Conservation (phyloP, 1,139 yeast genomes). For the Geotrichum siamense region DNA sequence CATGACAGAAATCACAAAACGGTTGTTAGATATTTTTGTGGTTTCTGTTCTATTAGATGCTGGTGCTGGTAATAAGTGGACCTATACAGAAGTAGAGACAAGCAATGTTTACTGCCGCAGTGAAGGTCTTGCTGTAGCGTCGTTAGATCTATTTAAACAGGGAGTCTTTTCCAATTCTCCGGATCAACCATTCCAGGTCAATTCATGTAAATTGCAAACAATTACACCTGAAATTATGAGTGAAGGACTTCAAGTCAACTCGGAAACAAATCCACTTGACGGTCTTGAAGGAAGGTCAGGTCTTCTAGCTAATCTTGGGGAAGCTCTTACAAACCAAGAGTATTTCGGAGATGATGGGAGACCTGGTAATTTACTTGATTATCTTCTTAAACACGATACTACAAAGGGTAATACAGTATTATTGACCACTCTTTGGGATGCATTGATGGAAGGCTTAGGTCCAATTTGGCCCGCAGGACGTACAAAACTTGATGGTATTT, state of each 20-base stretch:
- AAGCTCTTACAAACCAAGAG: conserved; percentile 36
- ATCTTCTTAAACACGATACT: conserved; percentile 29
- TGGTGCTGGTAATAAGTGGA: conserved; percentile 55
- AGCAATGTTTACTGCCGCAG: conserved; percentile 39
- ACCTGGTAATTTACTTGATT: conserved; percentile 50
- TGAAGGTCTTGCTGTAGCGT: conserved; percentile 56
- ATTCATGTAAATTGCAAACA: conserved; percentile 30
- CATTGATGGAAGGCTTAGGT: conserved; percentile 45
- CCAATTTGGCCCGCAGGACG: conserved; percentile 58
- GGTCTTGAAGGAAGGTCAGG: conserved; percentile 48
- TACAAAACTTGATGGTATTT: conserved; percentile 41
- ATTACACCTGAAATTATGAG: conserved; percentile 29
- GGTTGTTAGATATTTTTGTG: conserved; percentile 48
- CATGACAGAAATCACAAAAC: conserved; percentile 42
- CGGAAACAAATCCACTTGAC: conserved; percentile 40
- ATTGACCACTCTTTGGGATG: conserved; percentile 44
- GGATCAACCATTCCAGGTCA: conserved; percentile 37
- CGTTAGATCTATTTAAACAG: conserved; percentile 45
- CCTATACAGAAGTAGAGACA: conserved; percentile 35
- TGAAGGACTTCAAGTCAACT: conserved; percentile 40
- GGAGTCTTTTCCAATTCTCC: conserved; percentile 41
- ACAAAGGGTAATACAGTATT: conserved; percentile 31
- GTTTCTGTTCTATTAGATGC: conserved; percentile 56
- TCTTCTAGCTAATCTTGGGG: conserved; percentile 42
- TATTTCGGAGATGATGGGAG: conserved; percentile 44